These are phyloP conservation scores for Solanum pinnatisectum DNA, from an alignment of 257 asterid species.

Conservation along the genomic window DNA sequence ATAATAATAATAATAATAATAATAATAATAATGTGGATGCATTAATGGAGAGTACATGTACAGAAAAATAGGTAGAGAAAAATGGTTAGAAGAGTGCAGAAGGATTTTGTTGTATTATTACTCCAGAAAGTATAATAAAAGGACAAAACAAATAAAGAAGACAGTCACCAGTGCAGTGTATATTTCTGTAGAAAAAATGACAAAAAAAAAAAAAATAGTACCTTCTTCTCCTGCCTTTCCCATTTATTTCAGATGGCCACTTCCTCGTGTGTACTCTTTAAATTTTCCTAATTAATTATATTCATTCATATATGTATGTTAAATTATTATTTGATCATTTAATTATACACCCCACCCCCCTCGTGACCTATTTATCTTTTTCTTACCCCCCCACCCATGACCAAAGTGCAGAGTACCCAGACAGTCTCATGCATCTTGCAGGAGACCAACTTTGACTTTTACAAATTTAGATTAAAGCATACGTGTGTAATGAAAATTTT, in stretches of 20 bases:
- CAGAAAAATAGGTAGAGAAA: conserved; percentile 3
- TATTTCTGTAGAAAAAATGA: conserved; percentile 1
- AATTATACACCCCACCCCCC: not conserved
- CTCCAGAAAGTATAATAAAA: not conserved
- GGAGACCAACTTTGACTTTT: not conserved
- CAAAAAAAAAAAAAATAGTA: conserved; percentile 16
- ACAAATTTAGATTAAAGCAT: no score
- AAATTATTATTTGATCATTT: not conserved
- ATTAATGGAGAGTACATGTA: not conserved
- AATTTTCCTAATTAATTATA: not conserved
- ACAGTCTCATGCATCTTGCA: not conserved
- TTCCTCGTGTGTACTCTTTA: conserved; percentile 39
- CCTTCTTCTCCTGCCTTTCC: conserved; percentile 5
- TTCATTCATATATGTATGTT: not conserved
- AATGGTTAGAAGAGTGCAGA: not conserved
- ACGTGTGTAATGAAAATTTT: no score
- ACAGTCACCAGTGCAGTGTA: not conserved
- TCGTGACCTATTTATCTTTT: conserved; percentile 44
- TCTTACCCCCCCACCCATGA: not conserved
- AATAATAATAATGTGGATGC: not conserved
- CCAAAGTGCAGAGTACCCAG: not conserved
- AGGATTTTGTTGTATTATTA: not conserved
- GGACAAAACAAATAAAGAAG: conserved; percentile 4
- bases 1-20: no score
- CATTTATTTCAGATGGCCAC: conserved; percentile 31